phyloP scores from a whole-genome alignment of 1,284 basidiomycete species.

The Malassezia sp. region DNA sequence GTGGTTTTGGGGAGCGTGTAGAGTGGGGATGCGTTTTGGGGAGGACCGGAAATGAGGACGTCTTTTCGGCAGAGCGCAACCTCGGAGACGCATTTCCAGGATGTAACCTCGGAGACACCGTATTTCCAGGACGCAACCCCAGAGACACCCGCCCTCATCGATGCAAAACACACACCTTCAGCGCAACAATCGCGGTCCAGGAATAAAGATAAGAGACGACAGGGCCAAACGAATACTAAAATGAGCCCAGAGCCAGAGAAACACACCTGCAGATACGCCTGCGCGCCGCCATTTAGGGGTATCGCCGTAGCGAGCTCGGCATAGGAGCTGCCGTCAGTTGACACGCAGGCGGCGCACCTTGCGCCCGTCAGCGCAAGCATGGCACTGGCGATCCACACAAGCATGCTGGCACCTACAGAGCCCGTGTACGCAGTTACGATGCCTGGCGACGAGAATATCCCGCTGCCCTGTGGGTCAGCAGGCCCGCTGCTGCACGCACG shows the following conservation, averaged over 20 bases:
- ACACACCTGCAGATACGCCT: conserved; percentile 57
- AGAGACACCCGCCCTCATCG: not conserved
- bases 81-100: too few species aligned
- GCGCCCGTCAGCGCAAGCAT: conserved; percentile 42
- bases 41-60: too few species aligned
- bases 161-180: too few species aligned
- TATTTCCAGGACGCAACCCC: not conserved
- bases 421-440: conserved; percentile 41
- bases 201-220: conserved; percentile 52
- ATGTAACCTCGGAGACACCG: too few species aligned
- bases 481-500: conserved; percentile 9
- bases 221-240: conserved; percentile 60
- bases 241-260: not conserved
- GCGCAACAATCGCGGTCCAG: conserved; percentile 46
- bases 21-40: too few species aligned
- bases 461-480: conserved; percentile 20
- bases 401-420: conserved; percentile 31
- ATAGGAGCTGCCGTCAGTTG: conserved; percentile 68
- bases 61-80: too few species aligned
- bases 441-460: conserved; percentile 45
- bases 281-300: conserved; percentile 50
- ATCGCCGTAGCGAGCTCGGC: conserved; percentile 52
- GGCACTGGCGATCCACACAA: conserved; percentile 39
- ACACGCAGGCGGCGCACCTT: conserved; percentile 57
- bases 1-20: too few species aligned